Evolutionary conservation across 441 rosid genomes (phyloP).

Genomic region (Iberis amara): DNA sequence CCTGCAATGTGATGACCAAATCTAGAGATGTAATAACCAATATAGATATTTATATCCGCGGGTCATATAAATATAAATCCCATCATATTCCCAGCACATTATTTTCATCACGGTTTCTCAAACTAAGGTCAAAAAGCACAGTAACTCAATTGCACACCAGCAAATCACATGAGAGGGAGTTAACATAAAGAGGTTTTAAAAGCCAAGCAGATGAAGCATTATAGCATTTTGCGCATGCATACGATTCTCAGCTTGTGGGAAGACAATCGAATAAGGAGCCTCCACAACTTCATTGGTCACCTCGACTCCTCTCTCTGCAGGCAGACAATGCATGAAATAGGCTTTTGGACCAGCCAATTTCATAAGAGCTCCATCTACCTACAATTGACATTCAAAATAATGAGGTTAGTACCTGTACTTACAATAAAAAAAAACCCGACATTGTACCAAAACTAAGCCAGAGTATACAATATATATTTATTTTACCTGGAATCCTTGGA

Average conservation of each 20-base stretch:
- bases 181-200: conserved; percentile 28
- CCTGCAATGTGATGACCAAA: too few species aligned
- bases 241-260: conserved; percentile 97
- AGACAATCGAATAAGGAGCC: conserved; percentile 89
- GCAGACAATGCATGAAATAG: conserved; percentile 95
- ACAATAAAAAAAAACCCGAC: neutral
- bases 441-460: neutral
- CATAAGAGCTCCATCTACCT: conserved; percentile 89
- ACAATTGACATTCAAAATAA: conserved; percentile 18
- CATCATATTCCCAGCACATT: conserved; percentile 10
- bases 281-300: conserved; percentile 84
- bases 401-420: neutral
- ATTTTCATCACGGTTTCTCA: conserved; percentile 19
- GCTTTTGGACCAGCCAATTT: conserved; percentile 80
- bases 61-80: too few species aligned
- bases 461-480: too few species aligned
- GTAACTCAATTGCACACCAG: conserved; percentile 5
- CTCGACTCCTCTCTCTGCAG: conserved; percentile 94
- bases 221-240: conserved; percentile 95
- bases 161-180: neutral
- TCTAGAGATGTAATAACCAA: too few species aligned
- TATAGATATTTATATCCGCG: too few species aligned
- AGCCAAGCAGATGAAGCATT: conserved; percentile 80
- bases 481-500: conserved; percentile 91
- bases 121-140: conserved; percentile 22